phyloP scores from a whole-genome alignment of 768 basidiomycete species.

The Pleurotus platypus region DNA sequence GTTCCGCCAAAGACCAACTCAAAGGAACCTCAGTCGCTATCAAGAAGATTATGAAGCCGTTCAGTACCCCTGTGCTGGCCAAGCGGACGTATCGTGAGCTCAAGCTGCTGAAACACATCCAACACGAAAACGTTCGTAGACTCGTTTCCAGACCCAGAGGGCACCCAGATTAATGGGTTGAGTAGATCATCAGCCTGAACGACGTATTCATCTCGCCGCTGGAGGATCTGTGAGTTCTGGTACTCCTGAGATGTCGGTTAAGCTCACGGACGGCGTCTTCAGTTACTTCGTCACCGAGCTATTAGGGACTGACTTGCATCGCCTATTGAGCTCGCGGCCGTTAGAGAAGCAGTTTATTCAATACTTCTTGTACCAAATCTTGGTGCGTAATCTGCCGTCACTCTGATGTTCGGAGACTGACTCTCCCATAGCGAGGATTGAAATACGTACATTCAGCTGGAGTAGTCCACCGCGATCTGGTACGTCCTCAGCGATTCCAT shows the following conservation, averaged over 20 bases:
- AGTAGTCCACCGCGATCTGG: constrained; percentile 96
- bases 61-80: constrained; percentile 96
- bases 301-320: constrained; percentile 96
- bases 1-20: constrained; percentile 93
- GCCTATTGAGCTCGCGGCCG: constrained; percentile 92
- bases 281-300: constrained; percentile 99
- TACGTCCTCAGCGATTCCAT: constrained; percentile 30
- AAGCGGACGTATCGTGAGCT: constrained; percentile 98
- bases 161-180: constrained; percentile 2
- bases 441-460: constrained; percentile 99
- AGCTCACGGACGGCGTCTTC: constrained; percentile 7
- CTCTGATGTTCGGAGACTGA: constrained; percentile 2
- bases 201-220: constrained; percentile 99
- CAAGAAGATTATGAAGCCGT: constrained; percentile 99
- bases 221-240: constrained; percentile 79
- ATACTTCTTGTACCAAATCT: constrained; percentile 98
- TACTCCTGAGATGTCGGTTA: not conserved
- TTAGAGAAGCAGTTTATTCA: constrained; percentile 99
- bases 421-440: constrained; percentile 70
- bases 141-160: not conserved
- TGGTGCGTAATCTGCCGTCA: constrained; percentile 47
- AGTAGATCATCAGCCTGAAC: constrained; percentile 93
- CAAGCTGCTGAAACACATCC: constrained; percentile 96
- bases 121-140: constrained; percentile 88
- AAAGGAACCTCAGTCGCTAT: constrained; percentile 93